Conservation (phyloP, 176 grass and related monocot species). For the Paspalum vaginatum region DNA sequence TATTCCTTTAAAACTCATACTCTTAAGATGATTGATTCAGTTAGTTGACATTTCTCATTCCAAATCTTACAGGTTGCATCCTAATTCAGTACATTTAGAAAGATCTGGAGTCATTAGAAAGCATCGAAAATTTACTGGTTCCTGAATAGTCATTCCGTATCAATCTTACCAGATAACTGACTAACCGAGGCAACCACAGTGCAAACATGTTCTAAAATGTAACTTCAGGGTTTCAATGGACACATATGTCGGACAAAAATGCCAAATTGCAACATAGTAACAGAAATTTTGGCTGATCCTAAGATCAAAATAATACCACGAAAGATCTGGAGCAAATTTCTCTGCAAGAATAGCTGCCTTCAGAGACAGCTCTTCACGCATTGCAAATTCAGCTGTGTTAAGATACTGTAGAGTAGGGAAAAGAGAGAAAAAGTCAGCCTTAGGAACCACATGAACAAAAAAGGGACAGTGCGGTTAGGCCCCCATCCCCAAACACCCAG, state of each 20-base stretch:
- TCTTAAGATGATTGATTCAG: background rate
- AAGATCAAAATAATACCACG: constrained; percentile 63
- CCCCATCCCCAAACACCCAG: background rate
- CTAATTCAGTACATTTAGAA: background rate
- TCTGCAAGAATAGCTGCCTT: constrained; percentile 97
- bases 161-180: background rate
- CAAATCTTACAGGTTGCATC: background rate
- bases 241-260: background rate
- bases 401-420: constrained; percentile 72
- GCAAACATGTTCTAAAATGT: background rate
- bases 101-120: background rate
- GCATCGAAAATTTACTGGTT: background rate
- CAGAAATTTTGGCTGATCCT: background rate
- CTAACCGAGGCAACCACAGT: background rate
- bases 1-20: background rate
- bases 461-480: background rate
- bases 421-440: constrained; percentile 34
- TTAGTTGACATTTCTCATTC: background rate
- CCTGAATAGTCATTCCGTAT: background rate
- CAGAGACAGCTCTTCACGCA: constrained; percentile 96
- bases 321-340: constrained; percentile 99
- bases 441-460: constrained; percentile 31
- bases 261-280: constrained; percentile 10
- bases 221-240: background rate
- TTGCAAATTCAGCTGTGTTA: constrained; percentile 93